phyloP scores from a whole-genome alignment of 208 protist species.

The Trypanosomatidae sp. region DNA sequence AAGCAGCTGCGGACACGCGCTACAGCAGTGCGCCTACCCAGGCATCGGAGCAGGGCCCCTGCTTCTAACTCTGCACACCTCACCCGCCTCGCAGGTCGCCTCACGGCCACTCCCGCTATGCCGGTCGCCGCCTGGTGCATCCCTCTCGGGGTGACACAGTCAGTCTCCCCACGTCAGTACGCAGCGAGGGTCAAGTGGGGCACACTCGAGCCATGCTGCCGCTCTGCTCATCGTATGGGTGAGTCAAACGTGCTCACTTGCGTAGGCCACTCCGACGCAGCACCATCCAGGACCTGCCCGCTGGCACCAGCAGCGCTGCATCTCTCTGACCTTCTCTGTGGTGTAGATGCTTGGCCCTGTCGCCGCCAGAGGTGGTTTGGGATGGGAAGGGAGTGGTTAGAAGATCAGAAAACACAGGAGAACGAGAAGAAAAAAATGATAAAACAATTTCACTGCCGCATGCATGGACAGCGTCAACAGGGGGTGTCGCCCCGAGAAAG shows the following conservation, averaged over 20 bases:
- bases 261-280: neutral
- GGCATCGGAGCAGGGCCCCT: neutral
- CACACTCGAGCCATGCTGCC: neutral
- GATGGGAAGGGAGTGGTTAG: neutral
- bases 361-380: neutral
- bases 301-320: neutral
- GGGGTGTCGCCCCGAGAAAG: neutral
- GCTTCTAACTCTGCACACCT: neutral
- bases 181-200: too few species aligned
- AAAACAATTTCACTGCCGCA: neutral
- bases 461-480: neutral
- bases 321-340: neutral
- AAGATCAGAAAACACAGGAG: neutral
- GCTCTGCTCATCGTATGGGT: neutral
- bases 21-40: neutral
- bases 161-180: neutral
- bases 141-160: neutral
- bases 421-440: slow-evolving; percentile 4
- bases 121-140: neutral
- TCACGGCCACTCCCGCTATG: neutral
- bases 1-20: too few species aligned
- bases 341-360: neutral
- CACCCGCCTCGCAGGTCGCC: neutral
- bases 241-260: neutral
- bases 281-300: neutral